These are phyloP conservation scores for Phaseolus coccineus DNA, from an alignment of 331 rosid genomes.

Conservation along the genomic window DNA sequence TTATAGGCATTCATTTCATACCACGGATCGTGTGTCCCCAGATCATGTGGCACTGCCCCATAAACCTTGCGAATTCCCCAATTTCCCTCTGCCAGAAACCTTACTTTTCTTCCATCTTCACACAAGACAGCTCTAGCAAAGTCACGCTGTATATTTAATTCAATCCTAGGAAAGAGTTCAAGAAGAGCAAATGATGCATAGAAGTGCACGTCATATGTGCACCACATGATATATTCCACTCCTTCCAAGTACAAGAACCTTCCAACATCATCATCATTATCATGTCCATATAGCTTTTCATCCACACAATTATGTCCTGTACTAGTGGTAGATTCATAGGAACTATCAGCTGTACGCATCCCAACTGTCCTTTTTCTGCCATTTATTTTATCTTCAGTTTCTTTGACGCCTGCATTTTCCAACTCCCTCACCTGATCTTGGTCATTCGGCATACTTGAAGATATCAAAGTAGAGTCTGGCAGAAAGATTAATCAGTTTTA, in stretches of 20 bases:
- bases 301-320: constrained; percentile 42
- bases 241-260: constrained; percentile 98
- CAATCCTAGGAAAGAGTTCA: constrained; percentile 89
- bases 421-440: constrained; percentile 51
- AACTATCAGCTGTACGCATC: constrained; percentile 36
- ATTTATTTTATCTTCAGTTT: constrained; percentile 58
- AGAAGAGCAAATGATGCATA: constrained; percentile 99
- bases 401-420: constrained; percentile 51
- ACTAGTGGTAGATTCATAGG: constrained; percentile 49
- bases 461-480: constrained; percentile 67
- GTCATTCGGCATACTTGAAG: constrained; percentile 48
- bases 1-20: constrained; percentile 95
- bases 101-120: constrained; percentile 94
- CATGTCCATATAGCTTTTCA: constrained; percentile 41
- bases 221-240: constrained; percentile 96
- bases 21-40: constrained; percentile 99
- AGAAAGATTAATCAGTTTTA: constrained; percentile 38
- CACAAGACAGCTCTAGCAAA: constrained; percentile 94
- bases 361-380: constrained; percentile 51
- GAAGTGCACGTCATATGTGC: constrained; percentile 97
- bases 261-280: constrained; percentile 75
- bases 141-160: constrained; percentile 91
- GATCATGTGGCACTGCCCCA: constrained; percentile 97
- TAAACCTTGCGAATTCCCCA: constrained; percentile 91
- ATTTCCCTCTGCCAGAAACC: constrained; percentile 93